Base-by-base conservation (phyloP, 352 stramenopile species). In the Phytophthora sp. region DNA sequence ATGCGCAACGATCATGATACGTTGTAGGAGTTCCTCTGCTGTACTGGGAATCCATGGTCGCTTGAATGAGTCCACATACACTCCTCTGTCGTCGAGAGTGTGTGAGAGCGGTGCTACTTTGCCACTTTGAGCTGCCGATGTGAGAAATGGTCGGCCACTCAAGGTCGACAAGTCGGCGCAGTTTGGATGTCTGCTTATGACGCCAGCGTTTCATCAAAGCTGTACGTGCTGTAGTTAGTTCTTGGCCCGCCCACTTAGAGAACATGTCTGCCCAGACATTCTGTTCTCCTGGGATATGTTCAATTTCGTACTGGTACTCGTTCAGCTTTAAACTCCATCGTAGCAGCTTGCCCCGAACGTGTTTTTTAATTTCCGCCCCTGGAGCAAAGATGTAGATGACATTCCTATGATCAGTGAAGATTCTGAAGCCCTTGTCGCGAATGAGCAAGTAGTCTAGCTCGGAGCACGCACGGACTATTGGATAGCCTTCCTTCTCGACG, bases 221-320 rank as follows among this genome's bases (percentile, higher is more conserved):
- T 26, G 23, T 11, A 15, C 24, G 23, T 6, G 34, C 42, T 15
- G 20, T 5, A 8, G 42, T 21, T 3, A 35, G 23, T 15, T 51
- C 15, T 5, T 59, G 32, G 8, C 51, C 32, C 21, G 55, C 57
- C 57, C 57, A 66, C 9, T 28, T 37, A 11, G 38, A 54, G 3
- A 60, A 18, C 57, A 54, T 60, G 23, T 60, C 48, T 0, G 48
- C 49, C 30, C 57, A 66, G 0, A 66, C 57, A 28, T 66, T 66
- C 0, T 5, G 4, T 15, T 21, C 20, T 12, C 51, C 38, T 8
- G 20, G 26, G 12, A 66, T 59, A 23, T 66, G 46, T 4, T 59
- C 31, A 3, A 66, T 26, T 5, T 32, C 23, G 30, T 66, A 59
- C 5, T 46, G n/a, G 45, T 50, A 45, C 27, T 65, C 38, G 21